These are phyloP conservation scores for Pelargonium myrrhifolium DNA, from an alignment of 441 rosid genomes.

Conservation along the genomic window DNA sequence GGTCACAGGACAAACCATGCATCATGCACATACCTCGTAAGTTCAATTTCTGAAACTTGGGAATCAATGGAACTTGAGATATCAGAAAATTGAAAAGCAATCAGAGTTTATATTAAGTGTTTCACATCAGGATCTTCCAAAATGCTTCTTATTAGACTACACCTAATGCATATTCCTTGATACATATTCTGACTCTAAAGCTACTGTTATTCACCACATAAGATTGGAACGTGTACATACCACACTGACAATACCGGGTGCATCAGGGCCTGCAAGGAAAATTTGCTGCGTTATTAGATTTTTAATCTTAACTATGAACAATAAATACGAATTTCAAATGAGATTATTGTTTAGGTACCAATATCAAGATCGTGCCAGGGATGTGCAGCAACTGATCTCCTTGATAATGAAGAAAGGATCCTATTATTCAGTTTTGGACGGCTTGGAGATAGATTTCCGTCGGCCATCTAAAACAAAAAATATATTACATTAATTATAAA, in stretches of 20 bases:
- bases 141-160: too few species aligned
- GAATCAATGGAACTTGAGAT: too few species aligned
- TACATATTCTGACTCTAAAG: conserved; percentile 1
- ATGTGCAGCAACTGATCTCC: conserved; percentile 79
- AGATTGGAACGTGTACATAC: conserved; percentile 41
- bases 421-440: conserved; percentile 48
- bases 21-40: background rate
- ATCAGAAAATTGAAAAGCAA: too few species aligned
- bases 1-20: conserved; percentile 6
- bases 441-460: conserved; percentile 27
- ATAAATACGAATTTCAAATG: background rate
- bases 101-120: too few species aligned
- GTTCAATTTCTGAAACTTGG: too few species aligned
- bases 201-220: background rate
- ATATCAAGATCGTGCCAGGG: conserved; percentile 95
- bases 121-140: too few species aligned
- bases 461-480: conserved; percentile 36
- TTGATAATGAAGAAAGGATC: conserved; percentile 68
- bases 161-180: too few species aligned
- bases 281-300: background rate
- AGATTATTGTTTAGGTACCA: conserved; percentile 31
- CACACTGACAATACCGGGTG: conserved; percentile 67
- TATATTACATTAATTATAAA: background rate
- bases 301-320: background rate
- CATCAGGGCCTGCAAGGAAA: conserved; percentile 65